Evolutionary conservation across 1,284 basidiomycete species (phyloP).

Genomic region (Retiboletus fuscus): DNA sequence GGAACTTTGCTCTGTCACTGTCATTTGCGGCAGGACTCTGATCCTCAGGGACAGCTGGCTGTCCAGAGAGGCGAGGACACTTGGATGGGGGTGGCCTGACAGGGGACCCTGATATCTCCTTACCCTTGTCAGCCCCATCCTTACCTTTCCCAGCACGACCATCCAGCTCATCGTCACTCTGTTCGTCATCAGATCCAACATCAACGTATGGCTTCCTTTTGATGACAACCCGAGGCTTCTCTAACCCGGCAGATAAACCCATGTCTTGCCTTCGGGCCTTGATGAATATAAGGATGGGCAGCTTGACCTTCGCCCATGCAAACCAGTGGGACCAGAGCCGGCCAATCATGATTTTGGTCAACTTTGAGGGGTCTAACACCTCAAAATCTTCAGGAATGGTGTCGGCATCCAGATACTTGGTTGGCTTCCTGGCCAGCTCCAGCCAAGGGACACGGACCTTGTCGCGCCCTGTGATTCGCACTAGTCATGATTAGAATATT

Average conservation of each 20-base stretch:
- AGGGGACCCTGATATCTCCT: neutral
- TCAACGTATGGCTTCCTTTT: neutral
- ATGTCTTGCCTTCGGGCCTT: slow-evolving; percentile 1
- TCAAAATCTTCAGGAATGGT: neutral
- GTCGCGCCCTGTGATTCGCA: slow-evolving; percentile 2
- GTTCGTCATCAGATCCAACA: neutral
- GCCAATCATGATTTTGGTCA: neutral
- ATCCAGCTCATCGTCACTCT: neutral
- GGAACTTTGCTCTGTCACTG: neutral
- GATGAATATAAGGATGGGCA: neutral
- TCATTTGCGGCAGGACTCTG: neutral
- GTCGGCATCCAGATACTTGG: neutral
- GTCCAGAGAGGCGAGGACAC: neutral
- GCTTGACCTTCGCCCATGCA: neutral
- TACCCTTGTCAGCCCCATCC: neutral
- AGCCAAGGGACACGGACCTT: slow-evolving; percentile 11
- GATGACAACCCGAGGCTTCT: neutral
- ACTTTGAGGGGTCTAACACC: slow-evolving; percentile 2
- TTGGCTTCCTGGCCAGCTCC: neutral
- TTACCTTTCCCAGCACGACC: neutral
- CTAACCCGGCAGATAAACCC: neutral
- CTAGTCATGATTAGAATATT: neutral
- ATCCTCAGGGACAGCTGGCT: neutral
- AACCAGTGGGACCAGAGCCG: neutral
- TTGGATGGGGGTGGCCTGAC: neutral